These are phyloP conservation scores for Asterionellopsis glacialis DNA, from an alignment of 108 stramenopile species.

Conservation along the genomic window DNA sequence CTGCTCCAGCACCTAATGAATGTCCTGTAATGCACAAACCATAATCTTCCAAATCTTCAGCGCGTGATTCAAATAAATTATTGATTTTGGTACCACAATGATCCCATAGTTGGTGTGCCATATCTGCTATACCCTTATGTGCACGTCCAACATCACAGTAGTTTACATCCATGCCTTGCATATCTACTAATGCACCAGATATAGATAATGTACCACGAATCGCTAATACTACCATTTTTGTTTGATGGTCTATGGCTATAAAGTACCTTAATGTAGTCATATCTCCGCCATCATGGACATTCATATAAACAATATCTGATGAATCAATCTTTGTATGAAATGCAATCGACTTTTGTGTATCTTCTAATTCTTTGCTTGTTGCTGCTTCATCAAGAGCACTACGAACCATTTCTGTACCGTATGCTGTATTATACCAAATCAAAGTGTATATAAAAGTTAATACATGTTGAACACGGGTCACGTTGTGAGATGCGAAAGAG, in stretches of 20 bases:
- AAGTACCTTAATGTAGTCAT: slow-evolving; percentile 5
- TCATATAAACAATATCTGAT: slow-evolving; percentile 16
- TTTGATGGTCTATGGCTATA: slow-evolving; percentile 11
- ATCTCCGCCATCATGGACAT: slow-evolving; percentile 13
- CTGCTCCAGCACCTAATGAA: slow-evolving; percentile 38
- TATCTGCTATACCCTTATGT: slow-evolving; percentile 30
- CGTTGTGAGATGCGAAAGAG: no score
- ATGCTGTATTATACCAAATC: slow-evolving; percentile 7
- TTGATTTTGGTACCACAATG: slow-evolving; percentile 10
- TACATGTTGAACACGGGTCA: no score
- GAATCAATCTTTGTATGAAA: slow-evolving; percentile 14
- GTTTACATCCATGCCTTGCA: slow-evolving; percentile 17
- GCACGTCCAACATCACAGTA: slow-evolving; percentile 25
- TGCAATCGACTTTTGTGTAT: slow-evolving; percentile 11
- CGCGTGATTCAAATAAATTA: background rate
- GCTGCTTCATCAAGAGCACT: slow-evolving; percentile 21
- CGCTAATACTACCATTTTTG: slow-evolving; percentile 11
- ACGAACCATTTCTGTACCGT: slow-evolving; percentile 31
- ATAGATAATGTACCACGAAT: slow-evolving; percentile 21
- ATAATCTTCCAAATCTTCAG: slow-evolving; percentile 11
- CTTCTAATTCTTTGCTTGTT: background rate
- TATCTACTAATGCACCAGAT: slow-evolving; percentile 12
- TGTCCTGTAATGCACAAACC: slow-evolving; percentile 38
- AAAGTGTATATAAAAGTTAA: no score
- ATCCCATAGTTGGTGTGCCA: slow-evolving; percentile 26